These are phyloP conservation scores for Thalassiosira tumida DNA, from an alignment of 352 stramenopile genomes.

Conservation along the genomic window DNA sequence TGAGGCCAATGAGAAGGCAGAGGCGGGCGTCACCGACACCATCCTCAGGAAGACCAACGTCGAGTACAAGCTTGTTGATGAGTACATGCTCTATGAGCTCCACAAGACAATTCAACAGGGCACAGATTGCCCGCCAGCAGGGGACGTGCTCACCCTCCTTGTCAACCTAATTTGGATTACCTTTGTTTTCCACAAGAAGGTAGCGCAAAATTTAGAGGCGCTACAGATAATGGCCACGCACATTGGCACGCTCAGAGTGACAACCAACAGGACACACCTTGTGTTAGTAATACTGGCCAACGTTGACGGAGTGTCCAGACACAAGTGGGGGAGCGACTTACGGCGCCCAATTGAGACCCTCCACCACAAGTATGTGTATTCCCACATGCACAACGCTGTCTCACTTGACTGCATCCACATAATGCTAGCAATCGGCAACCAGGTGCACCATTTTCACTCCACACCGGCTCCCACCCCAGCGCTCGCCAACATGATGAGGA, in stretches of 20 bases:
- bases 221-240: neutral
- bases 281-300: constrained; percentile 49
- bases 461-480: constrained; percentile 7
- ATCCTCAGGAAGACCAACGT: constrained; percentile 5
- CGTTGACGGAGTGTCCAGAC: neutral
- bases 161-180: neutral
- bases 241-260: too few relatives aligned
- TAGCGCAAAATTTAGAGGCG: constrained; percentile 17
- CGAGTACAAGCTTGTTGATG: constrained; percentile 24
- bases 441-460: constrained; percentile 1
- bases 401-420: constrained; percentile 31
- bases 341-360: neutral
- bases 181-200: constrained; percentile 42
- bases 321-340: constrained; percentile 29
- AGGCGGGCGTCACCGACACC: constrained; percentile 41
- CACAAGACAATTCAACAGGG: neutral
- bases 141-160: constrained; percentile 16
- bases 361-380: constrained; percentile 26
- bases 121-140: neutral
- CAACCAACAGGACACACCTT: neutral
- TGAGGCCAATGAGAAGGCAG: constrained; percentile 34
- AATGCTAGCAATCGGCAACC: constrained; percentile 33
- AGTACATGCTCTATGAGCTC: constrained; percentile 34
- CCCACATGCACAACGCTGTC: constrained; percentile 25
- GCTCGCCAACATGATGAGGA: neutral